phyloP scores from a whole-genome alignment of 2,329 filamentous ascomycete genomes.

The Lasiodiplodia sp. region DNA sequence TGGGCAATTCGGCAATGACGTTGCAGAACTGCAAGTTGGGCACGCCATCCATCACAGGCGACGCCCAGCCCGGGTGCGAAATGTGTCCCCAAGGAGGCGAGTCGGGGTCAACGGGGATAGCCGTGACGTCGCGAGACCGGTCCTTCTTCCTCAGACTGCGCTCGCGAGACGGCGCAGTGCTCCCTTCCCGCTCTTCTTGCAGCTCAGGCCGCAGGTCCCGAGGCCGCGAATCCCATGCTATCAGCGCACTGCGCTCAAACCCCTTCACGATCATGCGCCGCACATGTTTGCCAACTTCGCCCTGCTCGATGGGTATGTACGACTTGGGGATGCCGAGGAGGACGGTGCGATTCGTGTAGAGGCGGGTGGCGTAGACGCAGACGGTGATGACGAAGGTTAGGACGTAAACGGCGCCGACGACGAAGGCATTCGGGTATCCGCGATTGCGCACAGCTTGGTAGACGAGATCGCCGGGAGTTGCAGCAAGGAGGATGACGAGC shows the following conservation, averaged over 20 bases:
- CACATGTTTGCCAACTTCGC: conserved; percentile 78
- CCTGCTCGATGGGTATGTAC: conserved; percentile 85
- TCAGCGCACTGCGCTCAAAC: conserved; percentile 77
- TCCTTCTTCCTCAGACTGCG: conserved; percentile 45
- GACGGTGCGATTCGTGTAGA: conserved; percentile 84
- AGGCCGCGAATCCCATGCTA: conserved; percentile 80
- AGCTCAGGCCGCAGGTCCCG: conserved; percentile 61
- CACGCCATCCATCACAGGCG: conserved; percentile 76
- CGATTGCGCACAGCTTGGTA: conserved; percentile 73
- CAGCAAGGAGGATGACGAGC: conserved; percentile 74
- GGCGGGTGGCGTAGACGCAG: conserved; percentile 81
- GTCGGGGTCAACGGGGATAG: conserved; percentile 50
- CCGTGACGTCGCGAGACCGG: conserved; percentile 39
- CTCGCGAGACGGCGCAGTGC: conserved; percentile 38
- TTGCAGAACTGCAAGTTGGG: conserved; percentile 83
- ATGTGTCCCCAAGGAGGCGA: conserved; percentile 80
- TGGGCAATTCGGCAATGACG: conserved; percentile 83
- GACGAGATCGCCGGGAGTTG: conserved; percentile 81
- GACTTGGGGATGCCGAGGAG: conserved; percentile 84
- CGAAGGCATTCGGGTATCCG: conserved; percentile 81
- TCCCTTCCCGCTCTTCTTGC: conserved; percentile 35
- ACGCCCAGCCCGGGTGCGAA: conserved; percentile 87
- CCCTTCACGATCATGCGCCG: conserved; percentile 76
- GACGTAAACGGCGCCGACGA: conserved; percentile 78
- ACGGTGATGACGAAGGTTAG: conserved; percentile 73